Percentiles rank a stretch among this genome's conserved stretches.
Conservation (phyloP, 148 eudicot genomes). For the Dianthus caryophyllus region DNA sequence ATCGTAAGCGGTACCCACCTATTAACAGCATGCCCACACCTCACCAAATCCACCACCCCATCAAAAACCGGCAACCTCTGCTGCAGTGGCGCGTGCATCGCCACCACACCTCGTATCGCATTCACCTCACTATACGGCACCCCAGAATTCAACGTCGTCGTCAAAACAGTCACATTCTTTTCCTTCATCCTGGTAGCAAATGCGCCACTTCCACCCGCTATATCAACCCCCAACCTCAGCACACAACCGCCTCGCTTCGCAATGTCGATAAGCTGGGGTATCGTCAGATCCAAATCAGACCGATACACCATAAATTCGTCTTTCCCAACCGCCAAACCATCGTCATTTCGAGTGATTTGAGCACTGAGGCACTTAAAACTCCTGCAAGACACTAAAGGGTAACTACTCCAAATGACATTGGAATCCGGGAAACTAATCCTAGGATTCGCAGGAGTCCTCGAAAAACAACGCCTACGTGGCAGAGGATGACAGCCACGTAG, state of each 20-base stretch:
- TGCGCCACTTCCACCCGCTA: constrained; percentile 73
- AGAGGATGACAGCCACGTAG: constrained; percentile 87
- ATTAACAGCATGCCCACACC: constrained; percentile 70
- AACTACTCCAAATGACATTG: constrained; percentile 34
- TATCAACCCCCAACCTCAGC: constrained; percentile 58
- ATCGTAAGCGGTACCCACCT: constrained; percentile 70
- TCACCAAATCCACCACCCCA: constrained; percentile 66
- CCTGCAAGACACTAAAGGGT: constrained; percentile 39
- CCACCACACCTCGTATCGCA: constrained; percentile 61
- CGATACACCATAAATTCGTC: constrained; percentile 37
- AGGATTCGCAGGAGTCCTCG: constrained; percentile 31
- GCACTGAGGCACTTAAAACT: constrained; percentile 56
- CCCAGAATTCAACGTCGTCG: constrained; percentile 72
- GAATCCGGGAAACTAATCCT: constrained; percentile 34
- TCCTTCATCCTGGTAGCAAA: constrained; percentile 67
- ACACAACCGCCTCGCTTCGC: constrained; percentile 29
- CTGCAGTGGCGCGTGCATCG: constrained; percentile 77
- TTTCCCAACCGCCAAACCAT: not conserved
- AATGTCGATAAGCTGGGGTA: constrained; percentile 43
- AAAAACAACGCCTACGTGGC: constrained; percentile 72
- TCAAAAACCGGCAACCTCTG: constrained; percentile 82
- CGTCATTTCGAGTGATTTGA: constrained; percentile 47
- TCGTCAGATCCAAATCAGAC: constrained; percentile 69
- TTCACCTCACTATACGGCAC: constrained; percentile 70
- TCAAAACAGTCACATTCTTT: constrained; percentile 55